Evolutionary conservation across 768 basidiomycete species (phyloP).

Genomic region (Mycena galopus): DNA sequence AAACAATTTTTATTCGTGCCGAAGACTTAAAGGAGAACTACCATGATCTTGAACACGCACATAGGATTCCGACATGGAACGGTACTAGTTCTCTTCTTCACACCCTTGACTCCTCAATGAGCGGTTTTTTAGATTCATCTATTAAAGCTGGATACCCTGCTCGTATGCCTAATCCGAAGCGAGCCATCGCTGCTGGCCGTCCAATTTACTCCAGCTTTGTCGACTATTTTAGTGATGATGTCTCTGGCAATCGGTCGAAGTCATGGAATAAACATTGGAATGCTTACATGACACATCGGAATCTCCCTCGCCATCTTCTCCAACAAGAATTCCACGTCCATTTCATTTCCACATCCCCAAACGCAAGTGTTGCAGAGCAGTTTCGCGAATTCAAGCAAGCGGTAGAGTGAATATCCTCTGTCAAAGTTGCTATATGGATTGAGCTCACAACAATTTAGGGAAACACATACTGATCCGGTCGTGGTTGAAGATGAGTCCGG

Average conservation of each 20-base stretch:
- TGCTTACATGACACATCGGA: no score
- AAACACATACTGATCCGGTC: neutral
- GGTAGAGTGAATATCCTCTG: neutral
- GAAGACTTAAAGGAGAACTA: neutral
- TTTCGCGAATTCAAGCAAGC: neutral
- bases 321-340: neutral
- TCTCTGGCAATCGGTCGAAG: no score
- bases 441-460: neutral
- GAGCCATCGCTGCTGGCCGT: neutral
- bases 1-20: neutral
- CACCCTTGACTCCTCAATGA: neutral
- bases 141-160: neutral
- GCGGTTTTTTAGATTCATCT: neutral
- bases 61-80: neutral
- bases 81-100: neutral
- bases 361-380: neutral
- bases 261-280: no score
- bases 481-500: neutral
- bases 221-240: neutral
- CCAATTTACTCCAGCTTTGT: neutral
- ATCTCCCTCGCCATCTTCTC: no score
- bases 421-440: neutral
- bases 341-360: neutral
- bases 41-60: neutral
- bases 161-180: neutral